Base-by-base conservation (phyloP, 2,329 filamentous ascomycete species). In the Penicillium concentricum region DNA sequence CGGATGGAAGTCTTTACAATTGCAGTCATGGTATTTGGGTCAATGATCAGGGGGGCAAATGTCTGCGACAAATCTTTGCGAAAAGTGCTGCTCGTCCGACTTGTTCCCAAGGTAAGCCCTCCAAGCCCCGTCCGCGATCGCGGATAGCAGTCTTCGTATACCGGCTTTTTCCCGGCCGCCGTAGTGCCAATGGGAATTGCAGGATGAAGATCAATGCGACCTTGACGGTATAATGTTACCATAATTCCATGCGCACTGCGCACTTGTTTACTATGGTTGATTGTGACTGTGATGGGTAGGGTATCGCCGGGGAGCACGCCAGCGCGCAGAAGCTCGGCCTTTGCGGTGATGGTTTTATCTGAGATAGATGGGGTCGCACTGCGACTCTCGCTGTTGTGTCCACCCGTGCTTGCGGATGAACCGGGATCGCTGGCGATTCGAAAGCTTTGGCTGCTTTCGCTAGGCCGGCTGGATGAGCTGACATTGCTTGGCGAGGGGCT, bases 161-260 rank as follows among this genome's bases (percentile, higher is more conserved):
- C 87, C 16, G 85, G 77, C 67, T 85, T 87, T 65, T 86, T 87
- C 12, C 85, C 84, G 59, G 88, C 86, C 59, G 85, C 84, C 0
- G 84, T 83, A 41, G 85, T 77, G 16, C 81, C 82, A 32, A 87
- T 75, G 4, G 84, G 78, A 54, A 87, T 79, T 9, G 83, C 79
- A 22, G 85, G 86, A 67, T 87, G 84, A 67, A 92, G 89, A 70
- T 99, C 93, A 44, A 97, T 93, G 58, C 91, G 87, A 24, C 92
- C 92, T 73, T 96, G 90, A 43, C 94, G 86, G 72, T 95, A 97
- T 9, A 99, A 79, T 2, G 94, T 97, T 44, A 96, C 86, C 59
- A 97, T 94, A 46, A 97, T 89, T 8, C 94, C 93, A 65, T 93
- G 90, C 76, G 96, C 82, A 71, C 92, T 97, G 77, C 93, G 91